Percentiles rank a stretch among this genome's conserved stretches.
These are phyloP conservation scores for Candolleomyces efflorescens DNA, from an alignment of 768 basidiomycete genomes.

Conservation along the genomic window DNA sequence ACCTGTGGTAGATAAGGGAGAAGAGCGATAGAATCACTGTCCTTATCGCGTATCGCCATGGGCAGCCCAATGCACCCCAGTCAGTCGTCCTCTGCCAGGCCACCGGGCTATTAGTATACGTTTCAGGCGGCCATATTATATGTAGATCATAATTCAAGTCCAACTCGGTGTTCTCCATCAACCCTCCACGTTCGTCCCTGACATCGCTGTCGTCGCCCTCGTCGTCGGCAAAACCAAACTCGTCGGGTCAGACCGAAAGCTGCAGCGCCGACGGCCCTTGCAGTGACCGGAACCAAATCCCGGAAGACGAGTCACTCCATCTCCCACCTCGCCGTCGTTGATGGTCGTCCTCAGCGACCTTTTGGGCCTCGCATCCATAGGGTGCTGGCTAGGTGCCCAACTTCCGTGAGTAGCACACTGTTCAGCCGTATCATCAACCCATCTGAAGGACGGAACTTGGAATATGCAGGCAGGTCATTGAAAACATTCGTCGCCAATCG, in stretches of 20 bases:
- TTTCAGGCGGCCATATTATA: not conserved
- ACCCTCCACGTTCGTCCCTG: not conserved
- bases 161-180: not conserved
- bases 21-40: not conserved
- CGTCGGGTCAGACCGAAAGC: not conserved
- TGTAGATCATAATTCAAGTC: too few relatives aligned
- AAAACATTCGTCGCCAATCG: conserved; percentile 70
- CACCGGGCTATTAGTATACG: not conserved
- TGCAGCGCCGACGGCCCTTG: too few relatives aligned
- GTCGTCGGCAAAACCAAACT: conserved; percentile 2
- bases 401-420: conserved; percentile 62
- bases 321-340: conserved; percentile 21
- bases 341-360: conserved; percentile 49
- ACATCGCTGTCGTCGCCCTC: not conserved
- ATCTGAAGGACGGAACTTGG: not conserved
- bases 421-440: conserved; percentile 1
- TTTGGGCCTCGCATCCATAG: conserved; percentile 68
- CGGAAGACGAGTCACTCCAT: not conserved
- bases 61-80: not conserved
- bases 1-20: not conserved
- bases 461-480: conserved; percentile 67
- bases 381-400: conserved; percentile 83
- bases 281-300: not conserved
- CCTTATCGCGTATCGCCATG: conserved; percentile 4
- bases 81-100: not conserved